Base-by-base conservation (phyloP, 768 basidiomycete species). In the Pleurotus citrinopileatus region DNA sequence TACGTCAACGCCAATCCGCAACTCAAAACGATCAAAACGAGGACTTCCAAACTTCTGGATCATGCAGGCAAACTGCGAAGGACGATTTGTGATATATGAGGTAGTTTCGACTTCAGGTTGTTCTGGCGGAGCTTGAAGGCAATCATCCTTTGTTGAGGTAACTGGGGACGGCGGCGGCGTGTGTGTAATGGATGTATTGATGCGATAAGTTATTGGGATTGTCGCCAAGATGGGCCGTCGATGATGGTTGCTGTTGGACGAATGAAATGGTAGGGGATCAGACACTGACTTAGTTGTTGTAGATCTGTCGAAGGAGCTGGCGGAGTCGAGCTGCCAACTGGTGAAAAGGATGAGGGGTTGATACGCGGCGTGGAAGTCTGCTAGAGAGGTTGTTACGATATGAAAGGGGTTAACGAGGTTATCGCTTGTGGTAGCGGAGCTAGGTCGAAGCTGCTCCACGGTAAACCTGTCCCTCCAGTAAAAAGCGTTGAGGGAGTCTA, bases 401-500 rank as follows among this genome's bases (percentile, higher is more conserved):
- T 73, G 70, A 19, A 84, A 66, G 15, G 79, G 70, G 47, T 61
- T 70, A 3, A 59, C 15, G 23, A n/a, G 42, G 12, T 63, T 52
- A 50, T 44, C 57, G 9, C 47, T 45, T 23, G 53, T 52, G 53
- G 48, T 54, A 55, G 55, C 52, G 34, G 52, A 54, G 42, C 19
- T 53, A 29, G 54, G 52, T 34, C 70, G 77, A 50, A 73, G 57
- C 59, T 82, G 82, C 66, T 91, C 89, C 26, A 70, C 68, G 34
- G 73, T 71, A 63, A 83, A 85, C 37, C 86, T 81, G 64, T 94
- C 91, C 2, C 76, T 57, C 91, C 92, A 94, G 67, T 89, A 81
- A 62, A 86, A 90, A 0, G 88, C 65, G 64, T 85, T 86, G 55
- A 91, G 67, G 12, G 90, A 91, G 67, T 94, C 91, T 42, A 94